Conservation (phyloP, 139 green algal species). For the Haematococcus sp. region DNA sequence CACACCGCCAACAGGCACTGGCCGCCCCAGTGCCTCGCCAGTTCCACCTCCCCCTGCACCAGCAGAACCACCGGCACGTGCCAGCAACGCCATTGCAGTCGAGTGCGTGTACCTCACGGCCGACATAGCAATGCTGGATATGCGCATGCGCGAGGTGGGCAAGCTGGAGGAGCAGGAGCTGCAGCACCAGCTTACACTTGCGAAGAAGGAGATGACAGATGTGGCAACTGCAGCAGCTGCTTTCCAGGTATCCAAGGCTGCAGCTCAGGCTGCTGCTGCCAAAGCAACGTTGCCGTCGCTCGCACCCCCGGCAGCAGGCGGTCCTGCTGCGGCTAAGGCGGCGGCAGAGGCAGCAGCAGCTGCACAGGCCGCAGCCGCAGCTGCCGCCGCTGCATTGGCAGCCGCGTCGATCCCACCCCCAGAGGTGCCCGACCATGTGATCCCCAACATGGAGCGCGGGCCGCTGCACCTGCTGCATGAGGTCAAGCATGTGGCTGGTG, state of each 20-base stretch:
- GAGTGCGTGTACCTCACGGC: conserved; percentile 26
- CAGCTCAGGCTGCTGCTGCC: neutral
- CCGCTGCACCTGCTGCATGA: neutral
- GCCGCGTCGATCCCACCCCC: neutral
- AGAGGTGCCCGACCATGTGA: neutral
- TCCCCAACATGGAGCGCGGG: neutral
- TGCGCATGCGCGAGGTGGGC: conserved; percentile 37
- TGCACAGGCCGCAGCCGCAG: neutral
- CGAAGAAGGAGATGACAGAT: neutral
- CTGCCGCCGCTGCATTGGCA: neutral
- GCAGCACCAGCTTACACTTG: neutral
- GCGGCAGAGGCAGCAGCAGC: conserved; percentile 9
- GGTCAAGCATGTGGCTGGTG: conserved; percentile 16
- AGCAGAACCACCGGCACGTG: neutral
- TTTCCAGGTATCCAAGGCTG: neutral
- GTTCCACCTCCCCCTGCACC: too few relatives aligned
- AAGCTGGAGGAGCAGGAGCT: conserved; percentile 35
- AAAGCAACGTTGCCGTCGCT: neutral
- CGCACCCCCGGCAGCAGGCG: neutral
- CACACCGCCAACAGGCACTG: too few relatives aligned
- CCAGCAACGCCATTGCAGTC: neutral
- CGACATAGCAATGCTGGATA: conserved; percentile 35
- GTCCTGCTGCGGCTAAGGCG: neutral
- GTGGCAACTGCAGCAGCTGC: conserved; percentile 12
- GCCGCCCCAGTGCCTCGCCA: too few relatives aligned